Base-by-base conservation (phyloP, 1,139 yeast genomes). In the Diutina neorugosa region DNA sequence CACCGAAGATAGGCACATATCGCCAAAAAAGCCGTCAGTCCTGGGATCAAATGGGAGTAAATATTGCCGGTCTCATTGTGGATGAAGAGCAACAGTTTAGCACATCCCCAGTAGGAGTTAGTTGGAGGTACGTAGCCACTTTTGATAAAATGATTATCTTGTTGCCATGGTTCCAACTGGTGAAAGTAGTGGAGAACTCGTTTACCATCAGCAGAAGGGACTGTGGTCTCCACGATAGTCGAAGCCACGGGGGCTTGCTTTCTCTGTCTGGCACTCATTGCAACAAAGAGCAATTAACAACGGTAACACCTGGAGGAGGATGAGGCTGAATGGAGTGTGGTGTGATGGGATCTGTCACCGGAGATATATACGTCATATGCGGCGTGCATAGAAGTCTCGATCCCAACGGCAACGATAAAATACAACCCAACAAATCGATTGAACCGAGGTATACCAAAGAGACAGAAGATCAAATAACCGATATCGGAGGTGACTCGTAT, bases 1-100 rank as follows among this genome's bases (percentile, higher is more conserved):
- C 42, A 40, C 48, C 75, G 63, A 1, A 73, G 58, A 4, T 74
- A 53, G 14, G 20, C 21, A 18, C 19, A 31, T 20, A 49, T 44
- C n/a, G 51, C 27, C 7, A 37, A 34, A 19, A 48, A 37, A 16
- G 43, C 23, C 27, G 23, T 8, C 0, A 53, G 14, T 0, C 86
- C 82, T 0, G 97, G 97, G 1, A 89, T 41, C 54, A 90, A 68
- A 63, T 90, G 98, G 1, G 93, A 72, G 67, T 87, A 85, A 44
- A 91, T 85, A 63, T 91, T 90, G 51, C 87, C 81, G 0, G 95
- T 71, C 64, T 90, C 97, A 61, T 90, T 90, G 66, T 90, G 96
- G n/a, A 87, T 57, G 59, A 83, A 86, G 19, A 77, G 65, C 46
- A 90, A 68, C 4, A 93, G 82, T 25, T 69, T 61, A 9, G 83